These are phyloP conservation scores for Debaryomyces castellii DNA, from an alignment of 805 yeast genomes.

Conservation along the genomic window DNA sequence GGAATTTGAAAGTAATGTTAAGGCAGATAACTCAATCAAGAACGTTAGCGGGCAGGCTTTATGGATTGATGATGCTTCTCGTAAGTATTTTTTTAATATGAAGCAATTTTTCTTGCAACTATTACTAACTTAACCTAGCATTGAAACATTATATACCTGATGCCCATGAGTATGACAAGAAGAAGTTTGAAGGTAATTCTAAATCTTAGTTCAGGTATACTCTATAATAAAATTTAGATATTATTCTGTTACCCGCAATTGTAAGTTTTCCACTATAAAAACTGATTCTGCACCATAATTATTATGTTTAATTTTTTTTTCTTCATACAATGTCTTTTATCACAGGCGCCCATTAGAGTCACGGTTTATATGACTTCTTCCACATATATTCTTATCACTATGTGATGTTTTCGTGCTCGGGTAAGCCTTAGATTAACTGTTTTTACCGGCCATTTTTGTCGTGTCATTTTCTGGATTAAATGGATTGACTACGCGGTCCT, in stretches of 20 bases:
- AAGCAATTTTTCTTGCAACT: not conserved
- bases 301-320: constrained; percentile 14
- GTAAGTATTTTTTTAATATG: constrained; percentile 15
- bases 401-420: constrained; percentile 82
- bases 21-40: constrained; percentile 53
- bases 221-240: not conserved
- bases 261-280: constrained; percentile 8
- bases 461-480: constrained; percentile 40
- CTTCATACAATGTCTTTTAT: constrained; percentile 43
- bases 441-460: constrained; percentile 57
- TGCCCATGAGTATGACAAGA: constrained; percentile 57
- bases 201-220: constrained; percentile 6
- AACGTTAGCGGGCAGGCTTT: constrained; percentile 54
- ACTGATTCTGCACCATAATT: not conserved
- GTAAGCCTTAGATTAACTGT: constrained; percentile 78
- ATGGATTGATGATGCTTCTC: constrained; percentile 58
- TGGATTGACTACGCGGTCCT: constrained; percentile 70
- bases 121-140: constrained; percentile 18
- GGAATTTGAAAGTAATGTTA: constrained; percentile 60
- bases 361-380: constrained; percentile 53
- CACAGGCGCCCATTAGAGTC: constrained; percentile 86
- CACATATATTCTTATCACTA: constrained; percentile 47
- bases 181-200: constrained; percentile 14
- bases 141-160: constrained; percentile 57
- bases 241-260: not conserved